Evolutionary conservation across 805 yeast genomes (phyloP).

Genomic region (Saccharomycopsis malanga): DNA sequence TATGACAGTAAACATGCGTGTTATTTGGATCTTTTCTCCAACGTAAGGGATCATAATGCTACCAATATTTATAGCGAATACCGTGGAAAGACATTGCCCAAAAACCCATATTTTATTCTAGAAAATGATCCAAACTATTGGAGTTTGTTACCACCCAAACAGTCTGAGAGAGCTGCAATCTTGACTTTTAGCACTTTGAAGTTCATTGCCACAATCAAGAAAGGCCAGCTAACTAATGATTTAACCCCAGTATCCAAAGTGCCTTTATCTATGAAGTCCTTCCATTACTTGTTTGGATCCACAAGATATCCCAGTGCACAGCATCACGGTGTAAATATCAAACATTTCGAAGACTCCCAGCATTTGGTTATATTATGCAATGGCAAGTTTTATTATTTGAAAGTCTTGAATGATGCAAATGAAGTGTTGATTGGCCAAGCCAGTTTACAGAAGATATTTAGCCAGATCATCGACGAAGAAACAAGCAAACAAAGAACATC

Average conservation of each 20-base stretch:
- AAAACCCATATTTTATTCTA: slow-evolving; percentile 68
- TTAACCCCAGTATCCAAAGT: slow-evolving; percentile 41
- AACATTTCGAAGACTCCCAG: slow-evolving; percentile 54
- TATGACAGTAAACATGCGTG: slow-evolving; percentile 38
- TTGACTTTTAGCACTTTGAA: slow-evolving; percentile 59
- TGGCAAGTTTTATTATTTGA: slow-evolving; percentile 84
- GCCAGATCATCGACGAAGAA: slow-evolving; percentile 56
- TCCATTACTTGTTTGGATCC: slow-evolving; percentile 60
- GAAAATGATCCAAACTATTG: slow-evolving; percentile 64
- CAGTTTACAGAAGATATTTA: slow-evolving; percentile 59
- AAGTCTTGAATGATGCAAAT: slow-evolving; percentile 63
- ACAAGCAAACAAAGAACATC: slow-evolving; percentile 34
- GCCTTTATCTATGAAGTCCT: slow-evolving; percentile 63
- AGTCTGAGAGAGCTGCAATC: slow-evolving; percentile 61
- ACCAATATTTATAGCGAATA: slow-evolving; percentile 58
- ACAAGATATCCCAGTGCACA: slow-evolving; percentile 42
- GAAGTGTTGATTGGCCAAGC: slow-evolving; percentile 59
- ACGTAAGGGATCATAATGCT: slow-evolving; percentile 34
- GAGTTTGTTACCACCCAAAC: slow-evolving; percentile 48
- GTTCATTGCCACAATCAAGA: slow-evolving; percentile 35
- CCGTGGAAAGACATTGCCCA: slow-evolving; percentile 61
- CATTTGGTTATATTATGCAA: slow-evolving; percentile 72
- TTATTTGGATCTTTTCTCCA: slow-evolving; percentile 47
- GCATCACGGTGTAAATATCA: slow-evolving; percentile 62
- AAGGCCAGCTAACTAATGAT: slow-evolving; percentile 51